These are phyloP conservation scores for Nannizzia gypsea DNA, from an alignment of 2,329 filamentous ascomycete species.

Conservation along the genomic window DNA sequence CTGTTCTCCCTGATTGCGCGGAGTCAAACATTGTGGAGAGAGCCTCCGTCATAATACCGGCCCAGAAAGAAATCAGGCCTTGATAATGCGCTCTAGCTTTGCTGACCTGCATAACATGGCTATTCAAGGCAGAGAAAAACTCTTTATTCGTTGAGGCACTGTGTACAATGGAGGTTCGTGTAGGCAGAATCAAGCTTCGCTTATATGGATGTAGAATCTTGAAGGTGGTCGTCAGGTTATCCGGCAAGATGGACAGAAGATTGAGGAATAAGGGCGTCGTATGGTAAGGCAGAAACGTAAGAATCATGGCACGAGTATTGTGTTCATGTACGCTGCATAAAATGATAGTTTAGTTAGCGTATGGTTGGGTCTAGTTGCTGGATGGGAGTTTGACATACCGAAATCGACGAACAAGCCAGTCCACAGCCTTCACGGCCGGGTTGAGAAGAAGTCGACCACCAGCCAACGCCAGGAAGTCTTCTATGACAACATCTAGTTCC, in stretches of 20 bases:
- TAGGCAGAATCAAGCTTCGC: conserved; percentile 60
- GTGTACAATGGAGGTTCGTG: conserved; percentile 70
- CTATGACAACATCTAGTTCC: conserved; percentile 64
- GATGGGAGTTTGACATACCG: conserved; percentile 42
- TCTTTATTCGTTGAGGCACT: conserved; percentile 65
- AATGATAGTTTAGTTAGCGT: background rate
- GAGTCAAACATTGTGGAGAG: conserved; percentile 71
- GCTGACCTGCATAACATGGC: conserved; percentile 65
- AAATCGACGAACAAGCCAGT: conserved; percentile 90
- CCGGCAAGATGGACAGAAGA: conserved; percentile 74
- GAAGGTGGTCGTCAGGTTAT: conserved; percentile 58
- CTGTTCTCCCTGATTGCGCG: conserved; percentile 60
- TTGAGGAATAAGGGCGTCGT: conserved; percentile 73
- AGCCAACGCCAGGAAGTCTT: conserved; percentile 70
- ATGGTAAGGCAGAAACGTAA: conserved; percentile 89
- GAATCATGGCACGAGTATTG: conserved; percentile 65
- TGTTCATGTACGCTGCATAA: conserved; percentile 68
- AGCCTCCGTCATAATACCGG: conserved; percentile 72
- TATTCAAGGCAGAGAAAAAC: conserved; percentile 66
- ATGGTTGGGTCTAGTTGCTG: background rate
- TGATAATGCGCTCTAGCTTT: conserved; percentile 61
- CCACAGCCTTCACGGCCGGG: conserved; percentile 79
- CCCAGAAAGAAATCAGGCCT: conserved; percentile 79
- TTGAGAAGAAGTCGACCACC: conserved; percentile 67
- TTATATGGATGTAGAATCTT: conserved; percentile 81